A percentile compares a stretch with the other conserved stretches of the same genome.
Evolutionary conservation across 2,329 filamentous ascomycete genomes (phyloP).

Genomic region (Blastomyces percursus): DNA sequence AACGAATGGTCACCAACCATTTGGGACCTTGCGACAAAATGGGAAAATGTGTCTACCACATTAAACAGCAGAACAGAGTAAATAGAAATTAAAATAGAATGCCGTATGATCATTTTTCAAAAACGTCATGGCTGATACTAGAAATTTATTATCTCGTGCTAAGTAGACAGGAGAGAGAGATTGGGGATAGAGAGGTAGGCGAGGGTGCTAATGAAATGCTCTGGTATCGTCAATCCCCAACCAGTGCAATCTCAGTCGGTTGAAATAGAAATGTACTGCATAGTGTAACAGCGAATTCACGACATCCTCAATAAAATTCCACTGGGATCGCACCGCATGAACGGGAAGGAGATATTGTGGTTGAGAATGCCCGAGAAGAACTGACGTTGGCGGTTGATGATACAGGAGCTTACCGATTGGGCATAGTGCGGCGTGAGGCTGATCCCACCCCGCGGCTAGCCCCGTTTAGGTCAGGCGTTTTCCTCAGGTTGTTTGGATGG

Average conservation of each 20-base stretch:
- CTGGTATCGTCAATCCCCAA: background rate
- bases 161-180: background rate
- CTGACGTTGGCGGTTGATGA: conserved; percentile 4
- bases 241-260: background rate
- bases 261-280: conserved; percentile 1
- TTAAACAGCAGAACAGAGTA: background rate
- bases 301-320: background rate
- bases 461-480: background rate
- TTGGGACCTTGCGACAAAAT: background rate
- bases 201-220: background rate
- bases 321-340: background rate
- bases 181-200: background rate
- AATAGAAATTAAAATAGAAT: background rate
- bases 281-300: background rate
- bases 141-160: background rate
- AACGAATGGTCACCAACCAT: background rate
- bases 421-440: background rate
- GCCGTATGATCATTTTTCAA: background rate
- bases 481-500: background rate
- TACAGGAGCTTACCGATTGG: background rate
- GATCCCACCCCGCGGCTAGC: background rate
- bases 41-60: too few relatives aligned
- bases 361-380: background rate
- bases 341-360: background rate
- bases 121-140: background rate